Conservation (phyloP, 371 early-diverging fungal genomes). For the Actinomortierella wolfii region DNA sequence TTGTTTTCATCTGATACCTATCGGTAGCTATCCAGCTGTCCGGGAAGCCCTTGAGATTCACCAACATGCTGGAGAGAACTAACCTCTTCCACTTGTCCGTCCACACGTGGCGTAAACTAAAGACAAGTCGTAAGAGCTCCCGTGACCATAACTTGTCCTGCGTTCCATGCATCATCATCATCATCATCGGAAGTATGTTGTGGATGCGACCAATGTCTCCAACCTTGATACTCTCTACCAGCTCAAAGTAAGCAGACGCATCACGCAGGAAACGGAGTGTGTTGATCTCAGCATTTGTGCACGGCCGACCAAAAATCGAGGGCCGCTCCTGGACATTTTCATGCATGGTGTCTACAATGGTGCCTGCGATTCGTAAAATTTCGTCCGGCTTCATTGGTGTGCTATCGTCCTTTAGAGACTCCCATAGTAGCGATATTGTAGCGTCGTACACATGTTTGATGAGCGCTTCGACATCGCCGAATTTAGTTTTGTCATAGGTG, state of each 20-base stretch:
- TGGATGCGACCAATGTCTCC: too few species aligned
- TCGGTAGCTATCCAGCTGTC: too few species aligned
- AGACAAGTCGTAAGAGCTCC: too few species aligned
- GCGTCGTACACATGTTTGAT: slow-evolving; percentile 11
- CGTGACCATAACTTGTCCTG: too few species aligned
- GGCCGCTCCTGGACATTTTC: slow-evolving; percentile 4
- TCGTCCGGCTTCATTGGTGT: slow-evolving; percentile 1
- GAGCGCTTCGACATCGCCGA: slow-evolving; percentile 10
- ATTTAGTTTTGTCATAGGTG: slow-evolving; percentile 11
- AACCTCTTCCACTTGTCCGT: too few species aligned
- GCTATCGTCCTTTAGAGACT: slow-evolving; percentile 8
- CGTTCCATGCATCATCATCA: too few species aligned
- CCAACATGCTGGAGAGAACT: too few species aligned
- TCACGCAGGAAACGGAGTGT: slow-evolving; percentile 13
- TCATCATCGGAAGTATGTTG: too few species aligned
- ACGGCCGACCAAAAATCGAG: slow-evolving; percentile 6
- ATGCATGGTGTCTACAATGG: slow-evolving; percentile 7
- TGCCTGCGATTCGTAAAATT: slow-evolving; percentile 7
- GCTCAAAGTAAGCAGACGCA: slow-evolving; percentile 12
- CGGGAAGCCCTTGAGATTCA: too few species aligned
- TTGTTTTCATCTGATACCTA: too few species aligned
- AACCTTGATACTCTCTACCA: slow-evolving; percentile 10
- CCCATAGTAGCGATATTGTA: slow-evolving; percentile 3
- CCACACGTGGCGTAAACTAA: too few species aligned
- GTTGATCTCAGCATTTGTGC: slow-evolving; percentile 8